These are phyloP conservation scores for Pleurotus tuoliensis DNA, from an alignment of 768 basidiomycete species.

Conservation along the genomic window DNA sequence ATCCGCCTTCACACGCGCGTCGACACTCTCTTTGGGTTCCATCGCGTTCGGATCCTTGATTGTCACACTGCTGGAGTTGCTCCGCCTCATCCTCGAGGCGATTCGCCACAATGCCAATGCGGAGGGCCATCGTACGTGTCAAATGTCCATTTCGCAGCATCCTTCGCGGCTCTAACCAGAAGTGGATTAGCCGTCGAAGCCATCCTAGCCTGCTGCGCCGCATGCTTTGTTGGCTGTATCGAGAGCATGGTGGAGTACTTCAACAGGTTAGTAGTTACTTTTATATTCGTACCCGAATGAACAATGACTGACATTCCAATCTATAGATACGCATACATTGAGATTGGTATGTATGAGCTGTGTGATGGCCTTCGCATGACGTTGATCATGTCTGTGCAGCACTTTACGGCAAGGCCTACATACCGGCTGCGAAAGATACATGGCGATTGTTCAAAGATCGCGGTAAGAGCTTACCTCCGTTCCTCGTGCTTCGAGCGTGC, in stretches of 20 bases:
- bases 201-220: conserved; percentile 73
- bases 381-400: conserved; percentile 32
- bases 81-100: conserved; percentile 57
- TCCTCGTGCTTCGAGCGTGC: conserved; percentile 6
- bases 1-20: conserved; percentile 68
- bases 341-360: conserved; percentile 51
- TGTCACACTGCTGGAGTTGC: conserved; percentile 72
- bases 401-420: conserved; percentile 81
- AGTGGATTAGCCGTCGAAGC: conserved; percentile 58
- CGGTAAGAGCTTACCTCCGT: conserved; percentile 28
- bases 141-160: background rate
- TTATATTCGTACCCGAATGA: background rate
- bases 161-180: background rate
- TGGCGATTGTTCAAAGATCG: conserved; percentile 75
- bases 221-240: conserved; percentile 72
- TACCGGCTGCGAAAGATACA: conserved; percentile 78
- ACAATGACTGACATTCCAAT: background rate
- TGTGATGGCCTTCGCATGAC: background rate
- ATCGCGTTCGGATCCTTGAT: conserved; percentile 85
- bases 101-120: conserved; percentile 55
- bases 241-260: conserved; percentile 72
- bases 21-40: conserved; percentile 76
- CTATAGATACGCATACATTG: conserved; percentile 72
- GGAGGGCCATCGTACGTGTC: conserved; percentile 60
- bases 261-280: conserved; percentile 49